Base-by-base conservation (phyloP, 768 basidiomycete species). In the Leccinum subgranulosum region DNA sequence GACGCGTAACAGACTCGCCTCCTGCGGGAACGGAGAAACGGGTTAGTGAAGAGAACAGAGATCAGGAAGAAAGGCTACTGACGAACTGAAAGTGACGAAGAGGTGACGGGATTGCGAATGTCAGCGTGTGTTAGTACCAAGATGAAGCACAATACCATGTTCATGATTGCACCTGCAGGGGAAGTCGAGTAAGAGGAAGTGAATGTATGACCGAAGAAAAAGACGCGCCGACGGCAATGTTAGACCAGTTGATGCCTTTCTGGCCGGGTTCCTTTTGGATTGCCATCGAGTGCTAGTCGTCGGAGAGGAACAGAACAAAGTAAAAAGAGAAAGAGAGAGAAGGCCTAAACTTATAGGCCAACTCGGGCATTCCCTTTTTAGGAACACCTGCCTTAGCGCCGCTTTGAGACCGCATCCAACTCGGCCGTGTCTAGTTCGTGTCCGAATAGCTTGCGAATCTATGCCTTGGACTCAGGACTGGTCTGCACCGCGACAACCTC, bases 201-300 rank as follows among this genome's bases (percentile, higher is more conserved):
- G 71, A 64, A 67, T 29, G 71, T 51, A 53, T 5, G 21, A 59
- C 60, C 49, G 10, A 54, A 62, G 63, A 59, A 31, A 10, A 58
- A 64, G 51, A 62, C 90, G 66, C 70, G 93, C 92, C 92, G 73
- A 96, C 88, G 63, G 92, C 93, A 77, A 95, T 94, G 77, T 94
- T 95, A 66, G 90, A 92, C 92, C 91, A 95, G 78, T 81, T 93
- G 64, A 93, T 78, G 69, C 91, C 91, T 76, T 94, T 94, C 74
- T 93, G 89, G 58, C 92, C 93, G 53, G 93, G 92, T 76, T 92
- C 88, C 74, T 82, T 85, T 72, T 86, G 80, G 67, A 92, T 84
- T 76, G 84, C 90, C 91, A 93, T 92, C 69, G 70, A 68, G 60
- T 59, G 43, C 59, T 57, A 9, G 66, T 63, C 58, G 59, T 60